Evolutionary conservation across 176 grass and related monocot species (phyloP), one percentile per base, ranked within the genome.

Genomic region (Pontederia crassipes): DNA sequence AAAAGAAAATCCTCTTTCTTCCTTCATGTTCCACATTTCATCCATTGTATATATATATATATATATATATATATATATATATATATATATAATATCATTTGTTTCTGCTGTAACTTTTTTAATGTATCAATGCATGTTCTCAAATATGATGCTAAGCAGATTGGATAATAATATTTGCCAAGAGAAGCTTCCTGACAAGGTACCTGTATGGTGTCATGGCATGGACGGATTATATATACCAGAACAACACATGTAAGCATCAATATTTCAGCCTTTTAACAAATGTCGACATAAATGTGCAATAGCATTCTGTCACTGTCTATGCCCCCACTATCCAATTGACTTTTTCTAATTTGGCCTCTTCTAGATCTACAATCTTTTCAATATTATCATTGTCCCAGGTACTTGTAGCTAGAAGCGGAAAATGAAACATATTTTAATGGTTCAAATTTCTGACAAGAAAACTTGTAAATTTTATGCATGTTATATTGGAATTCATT

Each of bases 191-290:
- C 63, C 81, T 8, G 70, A 78, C 58, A 63, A 20, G 67, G 75
- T 90, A 70, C 45, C 87, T 61, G 87, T 97, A 20, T 82, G 71
- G n/a, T 82, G 86, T 78, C 55, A 72, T 1, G 76, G 72, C n/a
- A 73, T 83, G 73, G 92, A 97, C 52, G 92, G 75, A 26, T 50
- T 83, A 66, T 97, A 97, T 85, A 70, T 97, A 66, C 48, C 72
- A 47, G 72, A 91, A 16, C 80, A 91, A 57, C 87, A 97, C 75
- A 70, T 91, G 92, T 97, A 87, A 82, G 84, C 55, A 64, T 77
- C 58, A 65, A 9, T 12, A 49, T 65, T 58, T 63, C 13, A n/a
- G 12, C 9, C 29, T 54, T 3, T 59, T 20, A 4, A 35, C 40
- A 50, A 67, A 6, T 67, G 12, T 54, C 15, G 48, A 27, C 40